These are phyloP conservation scores for Noccaea caerulescens DNA, from an alignment of 345 rosid genomes.

Conservation along the genomic window DNA sequence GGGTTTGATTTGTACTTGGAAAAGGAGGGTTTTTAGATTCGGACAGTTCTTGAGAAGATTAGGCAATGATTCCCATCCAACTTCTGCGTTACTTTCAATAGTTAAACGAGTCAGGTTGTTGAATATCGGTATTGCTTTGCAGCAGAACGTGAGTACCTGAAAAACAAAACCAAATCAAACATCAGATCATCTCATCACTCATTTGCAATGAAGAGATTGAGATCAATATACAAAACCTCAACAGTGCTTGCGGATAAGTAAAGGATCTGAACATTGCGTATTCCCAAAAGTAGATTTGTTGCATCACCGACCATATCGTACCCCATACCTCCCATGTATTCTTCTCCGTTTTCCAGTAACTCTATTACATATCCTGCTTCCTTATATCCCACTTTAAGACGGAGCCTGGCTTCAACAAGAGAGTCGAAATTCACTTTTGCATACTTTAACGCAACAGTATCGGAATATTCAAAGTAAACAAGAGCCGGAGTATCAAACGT, in stretches of 20 bases:
- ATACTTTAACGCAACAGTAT: slow-evolving; percentile 15
- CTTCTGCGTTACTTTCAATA: background rate
- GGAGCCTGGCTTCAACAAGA: no score
- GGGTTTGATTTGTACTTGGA: background rate
- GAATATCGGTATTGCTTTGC: slow-evolving; percentile 14
- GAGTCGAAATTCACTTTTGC: slow-evolving; percentile 18
- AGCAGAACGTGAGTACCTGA: slow-evolving; percentile 15
- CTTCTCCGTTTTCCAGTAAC: no score
- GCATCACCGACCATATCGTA: slow-evolving; percentile 1
- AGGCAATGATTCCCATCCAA: slow-evolving; percentile 20
- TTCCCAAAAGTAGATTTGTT: slow-evolving; percentile 13
- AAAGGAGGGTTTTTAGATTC: background rate
- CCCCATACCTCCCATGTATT: background rate
- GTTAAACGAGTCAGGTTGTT: slow-evolving; percentile 9
- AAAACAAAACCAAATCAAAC: background rate
- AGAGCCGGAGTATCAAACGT: slow-evolving; percentile 28
- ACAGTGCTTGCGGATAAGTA: slow-evolving; percentile 17
- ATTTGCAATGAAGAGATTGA: background rate
- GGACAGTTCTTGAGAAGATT: slow-evolving; percentile 6
- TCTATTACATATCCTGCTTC: background rate
- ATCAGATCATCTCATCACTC: background rate
- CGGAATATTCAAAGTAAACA: slow-evolving; percentile 25
- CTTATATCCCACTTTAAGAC: background rate
- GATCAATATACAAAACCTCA: slow-evolving; percentile 21
- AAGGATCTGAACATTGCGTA: slow-evolving; percentile 24